Evolutionary conservation across 2,329 filamentous ascomycete genomes (phyloP).

Genomic region (Xylogone sp.): DNA sequence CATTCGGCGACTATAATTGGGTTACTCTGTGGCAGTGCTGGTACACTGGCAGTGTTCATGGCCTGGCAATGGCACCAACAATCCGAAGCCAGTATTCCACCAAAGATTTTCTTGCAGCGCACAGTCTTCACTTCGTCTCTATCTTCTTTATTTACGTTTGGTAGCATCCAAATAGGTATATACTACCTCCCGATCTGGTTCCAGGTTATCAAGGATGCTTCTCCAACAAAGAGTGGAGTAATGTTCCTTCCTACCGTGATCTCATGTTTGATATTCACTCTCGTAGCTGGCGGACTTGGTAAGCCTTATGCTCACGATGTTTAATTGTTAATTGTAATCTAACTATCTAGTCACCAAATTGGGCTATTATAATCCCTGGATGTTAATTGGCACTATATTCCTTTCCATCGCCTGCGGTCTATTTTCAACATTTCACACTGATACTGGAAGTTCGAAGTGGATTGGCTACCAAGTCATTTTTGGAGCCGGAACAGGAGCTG

Average conservation of each 20-base stretch:
- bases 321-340: not conserved
- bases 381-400: constrained; percentile 9
- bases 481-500: constrained; percentile 33
- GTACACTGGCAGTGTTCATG: constrained; percentile 21
- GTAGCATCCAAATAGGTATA: constrained; percentile 22
- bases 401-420: constrained; percentile 10
- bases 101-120: constrained; percentile 30
- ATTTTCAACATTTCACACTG: constrained; percentile 12
- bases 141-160: constrained; percentile 14
- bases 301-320: not conserved
- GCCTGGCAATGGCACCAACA: constrained; percentile 29
- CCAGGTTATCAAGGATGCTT: constrained; percentile 37
- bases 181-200: constrained; percentile 47
- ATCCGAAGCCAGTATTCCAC: constrained; percentile 34
- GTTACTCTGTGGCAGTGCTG: constrained; percentile 23
- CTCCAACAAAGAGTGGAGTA: constrained; percentile 30
- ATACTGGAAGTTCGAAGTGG: constrained; percentile 10
- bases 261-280: constrained; percentile 17
- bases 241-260: constrained; percentile 35
- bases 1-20: constrained; percentile 29
- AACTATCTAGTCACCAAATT: constrained; percentile 22
- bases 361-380: constrained; percentile 17
- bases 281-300: constrained; percentile 23
- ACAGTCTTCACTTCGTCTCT: constrained; percentile 25
- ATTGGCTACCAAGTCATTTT: constrained; percentile 42